Evolutionary conservation across 345 rosid species (phyloP), one percentile per base, ranked within the genome.

Genomic region (Nasturtium officinale): DNA sequence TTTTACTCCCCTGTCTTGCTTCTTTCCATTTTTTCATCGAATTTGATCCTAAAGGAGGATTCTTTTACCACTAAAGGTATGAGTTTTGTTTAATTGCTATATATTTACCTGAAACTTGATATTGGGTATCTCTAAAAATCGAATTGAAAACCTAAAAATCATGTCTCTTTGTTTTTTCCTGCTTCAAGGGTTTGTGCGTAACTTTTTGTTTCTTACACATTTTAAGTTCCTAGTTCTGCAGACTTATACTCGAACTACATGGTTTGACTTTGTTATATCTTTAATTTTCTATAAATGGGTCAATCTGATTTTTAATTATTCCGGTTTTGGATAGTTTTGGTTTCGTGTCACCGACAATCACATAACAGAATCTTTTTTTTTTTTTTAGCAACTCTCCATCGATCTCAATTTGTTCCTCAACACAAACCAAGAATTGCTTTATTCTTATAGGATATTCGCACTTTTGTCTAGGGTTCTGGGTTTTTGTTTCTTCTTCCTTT

Each of bases 1-100:
- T 50, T 43, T 64, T 45, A 3, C 5, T 13, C 30, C 62, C 35
- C 37, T 52, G 47, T 60, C 56, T 75, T 29, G 77, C 65, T 75
- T 74, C 71, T 68, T 82, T 54, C 74, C 78, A 71, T 80, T n/a
- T 72, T 73, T 73, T 63, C 73, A 67, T 80, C 79, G 25, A 61
- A 62, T 85, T 67, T 67, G 74, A 74, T 82, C 68, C 61, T 64
- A 46, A 63, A 71, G 62, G 17, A 51, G 56, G 35, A 32, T 57
- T 28, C 66, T 74, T 52, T 65, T 12, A 13, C 60, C 59, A 33
- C 26, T 54, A 38, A 68, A 69, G 79, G 79, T 76, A 69, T 69
- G 65, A 26, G 45, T 61, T 52, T 60, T 51, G 28, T 16, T 57
- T 47, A 0, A n/a, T 23, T 56, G 9, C 58, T 4, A 7, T 28